These are phyloP conservation scores for Amanita rubescens DNA, from an alignment of 768 basidiomycete genomes.

Conservation along the genomic window DNA sequence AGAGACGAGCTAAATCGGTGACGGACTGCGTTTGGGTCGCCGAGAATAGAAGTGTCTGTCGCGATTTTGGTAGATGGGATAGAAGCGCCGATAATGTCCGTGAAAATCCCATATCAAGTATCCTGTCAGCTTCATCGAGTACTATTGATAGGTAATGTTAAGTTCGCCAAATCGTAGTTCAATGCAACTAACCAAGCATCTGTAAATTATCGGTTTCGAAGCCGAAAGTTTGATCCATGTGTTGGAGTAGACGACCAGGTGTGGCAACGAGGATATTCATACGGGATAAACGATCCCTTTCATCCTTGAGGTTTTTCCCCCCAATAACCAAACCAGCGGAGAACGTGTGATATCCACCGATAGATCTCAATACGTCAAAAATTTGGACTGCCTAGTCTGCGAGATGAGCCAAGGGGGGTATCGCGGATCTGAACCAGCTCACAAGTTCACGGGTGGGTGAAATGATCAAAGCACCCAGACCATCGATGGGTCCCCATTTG, in stretches of 20 bases:
- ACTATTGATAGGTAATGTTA: slow-evolving; percentile 37
- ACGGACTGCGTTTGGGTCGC: slow-evolving; percentile 94
- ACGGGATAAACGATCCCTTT: slow-evolving; percentile 75
- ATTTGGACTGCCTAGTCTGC: slow-evolving; percentile 84
- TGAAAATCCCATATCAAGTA: slow-evolving; percentile 94
- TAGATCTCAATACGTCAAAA: slow-evolving; percentile 90
- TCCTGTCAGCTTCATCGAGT: slow-evolving; percentile 94
- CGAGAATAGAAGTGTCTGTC: slow-evolving; percentile 94
- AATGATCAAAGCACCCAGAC: slow-evolving; percentile 85
- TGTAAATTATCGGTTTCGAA: slow-evolving; percentile 92
- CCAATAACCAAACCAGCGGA: slow-evolving; percentile 95
- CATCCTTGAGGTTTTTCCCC: slow-evolving; percentile 92
- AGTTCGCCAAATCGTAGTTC: neutral
- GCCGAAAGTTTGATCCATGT: slow-evolving; percentile 97
- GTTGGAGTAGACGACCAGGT: slow-evolving; percentile 89
- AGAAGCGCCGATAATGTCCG: slow-evolving; percentile 85
- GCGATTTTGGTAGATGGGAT: slow-evolving; percentile 82
- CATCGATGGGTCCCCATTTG: slow-evolving; percentile 93
- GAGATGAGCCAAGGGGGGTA: neutral
- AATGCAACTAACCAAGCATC: slow-evolving; percentile 58
- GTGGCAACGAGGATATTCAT: slow-evolving; percentile 99
- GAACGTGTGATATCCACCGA: slow-evolving; percentile 86
- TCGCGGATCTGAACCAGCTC: slow-evolving; percentile 18
- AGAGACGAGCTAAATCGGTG: slow-evolving; percentile 81
- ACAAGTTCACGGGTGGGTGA: slow-evolving; percentile 93